Percentiles rank a stretch among this genome's conserved stretches.
Evolutionary conservation across 768 basidiomycete genomes (phyloP).

Genomic region (Artomyces pyxidatus): DNA sequence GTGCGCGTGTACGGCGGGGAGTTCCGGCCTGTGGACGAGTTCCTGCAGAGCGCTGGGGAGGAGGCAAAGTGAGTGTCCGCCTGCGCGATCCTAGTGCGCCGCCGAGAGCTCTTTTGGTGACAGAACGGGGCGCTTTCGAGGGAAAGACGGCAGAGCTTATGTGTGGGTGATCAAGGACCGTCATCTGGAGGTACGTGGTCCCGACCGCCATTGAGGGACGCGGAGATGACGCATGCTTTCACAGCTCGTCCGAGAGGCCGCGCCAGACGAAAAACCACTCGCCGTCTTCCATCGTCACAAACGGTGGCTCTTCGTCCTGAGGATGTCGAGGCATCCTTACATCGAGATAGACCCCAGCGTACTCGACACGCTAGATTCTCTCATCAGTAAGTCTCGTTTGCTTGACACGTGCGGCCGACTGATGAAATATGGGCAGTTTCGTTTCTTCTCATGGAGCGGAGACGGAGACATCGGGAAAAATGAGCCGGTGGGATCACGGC

Average conservation of each 20-base stretch:
- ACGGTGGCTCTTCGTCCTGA: conserved; percentile 26
- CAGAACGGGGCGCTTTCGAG: too few relatives aligned
- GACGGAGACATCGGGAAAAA: conserved; percentile 15
- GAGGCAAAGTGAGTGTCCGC: too few relatives aligned
- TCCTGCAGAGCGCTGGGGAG: conserved; percentile 21
- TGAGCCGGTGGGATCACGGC: background rate
- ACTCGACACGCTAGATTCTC: conserved; percentile 26
- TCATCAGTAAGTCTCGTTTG: conserved; percentile 24
- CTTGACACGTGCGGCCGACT: background rate
- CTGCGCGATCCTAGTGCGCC: too few relatives aligned
- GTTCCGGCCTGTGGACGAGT: conserved; percentile 23
- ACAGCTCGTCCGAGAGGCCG: conserved; percentile 27
- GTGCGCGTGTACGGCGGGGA: conserved; percentile 23
- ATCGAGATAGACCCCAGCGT: conserved; percentile 27
- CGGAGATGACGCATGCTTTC: background rate
- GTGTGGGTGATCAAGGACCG: conserved; percentile 19
- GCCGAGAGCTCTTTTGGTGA: too few relatives aligned
- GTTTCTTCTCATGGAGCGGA: conserved; percentile 24
- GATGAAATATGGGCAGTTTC: conserved; percentile 20
- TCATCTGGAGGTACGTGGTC: conserved; percentile 16
- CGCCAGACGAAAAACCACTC: conserved; percentile 22
- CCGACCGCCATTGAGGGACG: background rate
- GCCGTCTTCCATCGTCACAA: conserved; percentile 28
- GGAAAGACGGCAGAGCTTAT: conserved; percentile 23
- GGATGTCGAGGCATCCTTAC: conserved; percentile 29